Conservation (phyloP, 1,284 basidiomycete species). For the Apiotrichum akiyoshidainum region DNA sequence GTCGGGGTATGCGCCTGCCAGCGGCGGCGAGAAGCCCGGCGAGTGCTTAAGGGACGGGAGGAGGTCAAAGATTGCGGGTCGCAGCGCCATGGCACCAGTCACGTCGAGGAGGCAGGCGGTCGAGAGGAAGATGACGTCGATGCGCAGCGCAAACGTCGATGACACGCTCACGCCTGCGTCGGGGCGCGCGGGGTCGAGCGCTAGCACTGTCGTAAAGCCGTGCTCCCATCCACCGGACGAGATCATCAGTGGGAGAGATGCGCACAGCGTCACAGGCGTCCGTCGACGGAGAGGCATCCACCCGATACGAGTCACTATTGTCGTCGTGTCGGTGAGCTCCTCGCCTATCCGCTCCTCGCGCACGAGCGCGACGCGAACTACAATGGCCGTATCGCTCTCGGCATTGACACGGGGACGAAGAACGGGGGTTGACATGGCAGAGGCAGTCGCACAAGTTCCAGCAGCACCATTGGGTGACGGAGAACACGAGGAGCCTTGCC, state of each 20-base stretch:
- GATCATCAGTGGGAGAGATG: slow-evolving; percentile 1
- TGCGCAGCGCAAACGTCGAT: slow-evolving; percentile 46
- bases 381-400: slow-evolving; percentile 17
- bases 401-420: background rate
- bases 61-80: background rate
- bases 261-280: background rate
- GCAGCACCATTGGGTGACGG: background rate
- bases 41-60: background rate
- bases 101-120: background rate
- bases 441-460: background rate
- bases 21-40: background rate
- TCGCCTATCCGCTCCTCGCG: slow-evolving; percentile 14
- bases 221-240: background rate
- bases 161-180: slow-evolving; percentile 33
- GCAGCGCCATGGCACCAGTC: too few relatives aligned
- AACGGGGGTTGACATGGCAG: background rate
- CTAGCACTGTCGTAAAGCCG: slow-evolving; percentile 2
- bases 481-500: background rate
- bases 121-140: slow-evolving; percentile 34
- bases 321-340: background rate
- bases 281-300: background rate
- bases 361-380: slow-evolving; percentile 26
- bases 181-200: slow-evolving; percentile 5
- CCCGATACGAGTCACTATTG: background rate
- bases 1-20: background rate